Evolutionary conservation across 176 grass and related monocot species (phyloP).

Genomic region (Microstegium vimineum): DNA sequence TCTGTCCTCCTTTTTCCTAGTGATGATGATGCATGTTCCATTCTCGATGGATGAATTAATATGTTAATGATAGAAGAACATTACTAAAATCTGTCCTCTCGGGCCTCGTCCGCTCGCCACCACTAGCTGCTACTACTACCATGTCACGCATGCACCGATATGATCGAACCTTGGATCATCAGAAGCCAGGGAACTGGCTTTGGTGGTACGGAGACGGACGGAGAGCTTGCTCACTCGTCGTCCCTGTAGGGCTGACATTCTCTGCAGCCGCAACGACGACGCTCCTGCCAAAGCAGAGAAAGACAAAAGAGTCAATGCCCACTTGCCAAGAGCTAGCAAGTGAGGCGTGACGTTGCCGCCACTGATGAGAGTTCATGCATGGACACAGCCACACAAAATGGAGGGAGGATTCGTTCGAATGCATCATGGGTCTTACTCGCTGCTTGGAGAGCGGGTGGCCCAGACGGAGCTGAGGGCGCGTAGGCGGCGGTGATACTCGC

Average conservation of each 20-base stretch:
- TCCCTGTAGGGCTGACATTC: conserved; percentile 46
- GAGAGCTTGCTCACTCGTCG: conserved; percentile 28
- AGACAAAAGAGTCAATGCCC: background rate
- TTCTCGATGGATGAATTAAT: background rate
- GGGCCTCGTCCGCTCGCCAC: background rate
- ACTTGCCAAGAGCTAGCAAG: background rate
- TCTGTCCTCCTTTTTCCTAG: background rate
- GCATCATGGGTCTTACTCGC: conserved; percentile 54
- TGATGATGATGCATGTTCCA: background rate
- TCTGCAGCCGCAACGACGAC: conserved; percentile 24
- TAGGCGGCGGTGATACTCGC: conserved; percentile 84
- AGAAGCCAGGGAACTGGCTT: conserved; percentile 50
- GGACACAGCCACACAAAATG: too few species aligned
- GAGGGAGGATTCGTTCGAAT: background rate
- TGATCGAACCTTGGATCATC: background rate
- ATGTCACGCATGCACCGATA: background rate
- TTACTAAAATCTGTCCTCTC: background rate
- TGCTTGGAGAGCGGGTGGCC: conserved; percentile 54
- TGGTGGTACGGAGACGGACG: conserved; percentile 44
- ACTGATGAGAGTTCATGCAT: background rate
- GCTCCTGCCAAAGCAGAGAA: conserved; percentile 21
- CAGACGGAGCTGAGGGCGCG: conserved; percentile 90
- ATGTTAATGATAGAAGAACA: background rate
- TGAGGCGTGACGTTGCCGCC: background rate
- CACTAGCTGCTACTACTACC: background rate